phyloP scores from a whole-genome alignment of 495 filamentous ascomycete species.

The Talaromyces adpressus region DNA sequence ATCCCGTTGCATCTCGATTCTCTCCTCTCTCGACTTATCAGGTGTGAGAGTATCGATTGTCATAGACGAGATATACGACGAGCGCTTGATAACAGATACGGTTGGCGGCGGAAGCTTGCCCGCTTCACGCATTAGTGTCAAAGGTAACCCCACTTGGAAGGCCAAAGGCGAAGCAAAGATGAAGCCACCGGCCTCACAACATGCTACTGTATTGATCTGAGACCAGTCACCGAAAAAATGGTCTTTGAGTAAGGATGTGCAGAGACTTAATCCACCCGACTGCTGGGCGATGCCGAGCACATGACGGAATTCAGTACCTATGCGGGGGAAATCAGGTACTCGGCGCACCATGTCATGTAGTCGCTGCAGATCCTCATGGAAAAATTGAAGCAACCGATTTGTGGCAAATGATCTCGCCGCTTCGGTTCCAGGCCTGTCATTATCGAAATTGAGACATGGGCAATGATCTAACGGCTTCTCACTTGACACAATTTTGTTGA shows the following conservation, averaged over 20 bases:
- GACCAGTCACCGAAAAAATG: slow-evolving; percentile 45
- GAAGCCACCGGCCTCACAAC: slow-evolving; percentile 53
- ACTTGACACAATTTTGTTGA: slow-evolving; percentile 23
- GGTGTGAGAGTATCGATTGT: slow-evolving; percentile 12
- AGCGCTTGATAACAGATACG: slow-evolving; percentile 38
- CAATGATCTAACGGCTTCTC: slow-evolving; percentile 24
- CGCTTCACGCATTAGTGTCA: slow-evolving; percentile 50
- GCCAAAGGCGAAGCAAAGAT: slow-evolving; percentile 51
- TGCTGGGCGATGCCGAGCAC: slow-evolving; percentile 54
- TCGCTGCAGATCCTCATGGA: slow-evolving; percentile 41
- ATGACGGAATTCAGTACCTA: slow-evolving; percentile 50
- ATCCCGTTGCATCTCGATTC: slow-evolving; percentile 46
- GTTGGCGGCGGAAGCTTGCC: slow-evolving; percentile 56
- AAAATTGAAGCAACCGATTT: slow-evolving; percentile 41
- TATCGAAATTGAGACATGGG: slow-evolving; percentile 46
- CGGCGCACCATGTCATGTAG: slow-evolving; percentile 45
- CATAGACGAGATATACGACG: slow-evolving; percentile 52
- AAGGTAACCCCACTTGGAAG: slow-evolving; percentile 31
- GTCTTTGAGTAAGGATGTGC: slow-evolving; percentile 43
- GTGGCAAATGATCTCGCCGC: slow-evolving; percentile 36
- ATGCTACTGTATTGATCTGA: slow-evolving; percentile 38
- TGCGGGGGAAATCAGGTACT: slow-evolving; percentile 45
- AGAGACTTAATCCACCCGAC: slow-evolving; percentile 45
- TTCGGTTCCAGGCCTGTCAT: slow-evolving; percentile 35
- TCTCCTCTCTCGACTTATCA: slow-evolving; percentile 20